Evolutionary conservation across 78 protist species (phyloP).

Genomic region (Creolimax fragrantissima): DNA sequence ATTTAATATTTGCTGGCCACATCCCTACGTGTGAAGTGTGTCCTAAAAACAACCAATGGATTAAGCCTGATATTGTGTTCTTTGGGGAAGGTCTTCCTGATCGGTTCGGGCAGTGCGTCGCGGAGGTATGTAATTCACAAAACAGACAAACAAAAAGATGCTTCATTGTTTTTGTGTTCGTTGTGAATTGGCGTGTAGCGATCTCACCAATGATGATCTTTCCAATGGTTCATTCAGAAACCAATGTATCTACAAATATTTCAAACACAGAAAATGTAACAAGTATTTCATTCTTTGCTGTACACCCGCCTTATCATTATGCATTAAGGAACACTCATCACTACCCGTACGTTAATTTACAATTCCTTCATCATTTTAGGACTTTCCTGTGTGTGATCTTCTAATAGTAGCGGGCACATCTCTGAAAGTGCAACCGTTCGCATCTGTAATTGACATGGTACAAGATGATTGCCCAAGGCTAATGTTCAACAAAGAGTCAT

Average conservation of each 20-base stretch:
- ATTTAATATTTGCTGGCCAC: conserved; percentile 22
- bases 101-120: conserved; percentile 27
- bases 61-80: conserved; percentile 75
- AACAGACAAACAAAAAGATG: too few species aligned
- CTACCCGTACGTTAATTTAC: too few species aligned
- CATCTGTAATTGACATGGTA: conserved; percentile 18
- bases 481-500: conserved; percentile 25
- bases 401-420: conserved; percentile 77
- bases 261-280: too few species aligned
- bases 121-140: neutral
- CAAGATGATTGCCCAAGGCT: conserved; percentile 8
- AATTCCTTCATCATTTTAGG: too few species aligned
- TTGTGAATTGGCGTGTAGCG: too few species aligned
- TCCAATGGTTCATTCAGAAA: too few species aligned
- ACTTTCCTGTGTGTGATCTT: conserved; percentile 48
- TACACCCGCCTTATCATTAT: too few species aligned
- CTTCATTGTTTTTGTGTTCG: too few species aligned
- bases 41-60: neutral
- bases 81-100: conserved; percentile 73
- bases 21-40: conserved; percentile 53
- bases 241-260: too few species aligned
- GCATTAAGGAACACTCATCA: too few species aligned
- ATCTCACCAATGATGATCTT: too few species aligned
- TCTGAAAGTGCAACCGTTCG: conserved; percentile 65
- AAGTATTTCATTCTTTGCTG: too few species aligned